A percentile compares a stretch with the other conserved stretches of the same genome.
phyloP scores from a whole-genome alignment of 164 flowering plant genomes.

The Magnolia kwangsiensis region DNA sequence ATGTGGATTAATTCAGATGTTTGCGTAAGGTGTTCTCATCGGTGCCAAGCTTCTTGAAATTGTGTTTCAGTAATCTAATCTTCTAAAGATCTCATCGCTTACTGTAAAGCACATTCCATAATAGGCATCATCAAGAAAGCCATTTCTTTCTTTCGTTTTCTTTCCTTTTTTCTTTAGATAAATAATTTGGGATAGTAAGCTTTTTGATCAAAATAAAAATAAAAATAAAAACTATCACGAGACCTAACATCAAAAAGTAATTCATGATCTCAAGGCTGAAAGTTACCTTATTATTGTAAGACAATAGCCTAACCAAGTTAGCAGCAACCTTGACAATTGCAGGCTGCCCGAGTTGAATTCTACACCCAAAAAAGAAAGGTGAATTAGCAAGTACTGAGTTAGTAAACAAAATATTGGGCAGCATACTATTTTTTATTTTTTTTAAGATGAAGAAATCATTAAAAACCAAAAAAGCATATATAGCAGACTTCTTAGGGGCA shows the following conservation, averaged over 20 bases:
- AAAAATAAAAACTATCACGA: no score
- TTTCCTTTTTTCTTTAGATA: not conserved
- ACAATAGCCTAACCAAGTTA: conserved; percentile 66
- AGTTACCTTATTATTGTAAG: conserved; percentile 83
- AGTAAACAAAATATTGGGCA: not conserved
- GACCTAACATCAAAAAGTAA: not conserved
- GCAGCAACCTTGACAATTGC: conserved; percentile 98
- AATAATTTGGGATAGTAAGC: not conserved
- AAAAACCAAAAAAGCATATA: no score
- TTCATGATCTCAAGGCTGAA: not conserved
- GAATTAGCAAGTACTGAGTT: not conserved
- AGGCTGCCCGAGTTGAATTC: conserved; percentile 94
- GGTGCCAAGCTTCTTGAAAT: no score
- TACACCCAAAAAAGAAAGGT: conserved; percentile 22
- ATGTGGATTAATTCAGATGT: no score
- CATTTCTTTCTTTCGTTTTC: not conserved
- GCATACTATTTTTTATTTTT: not conserved
- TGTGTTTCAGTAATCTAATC: no score
- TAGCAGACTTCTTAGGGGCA: no score
- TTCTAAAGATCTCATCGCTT: no score
- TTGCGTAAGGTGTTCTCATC: no score
- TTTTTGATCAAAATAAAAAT: no score
- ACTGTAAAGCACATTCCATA: not conserved
- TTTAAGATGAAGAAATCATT: no score
- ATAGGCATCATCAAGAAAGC: not conserved